These are phyloP conservation scores for Catunica adiposa DNA, from an alignment of 2,329 filamentous ascomycete species.

Conservation along the genomic window DNA sequence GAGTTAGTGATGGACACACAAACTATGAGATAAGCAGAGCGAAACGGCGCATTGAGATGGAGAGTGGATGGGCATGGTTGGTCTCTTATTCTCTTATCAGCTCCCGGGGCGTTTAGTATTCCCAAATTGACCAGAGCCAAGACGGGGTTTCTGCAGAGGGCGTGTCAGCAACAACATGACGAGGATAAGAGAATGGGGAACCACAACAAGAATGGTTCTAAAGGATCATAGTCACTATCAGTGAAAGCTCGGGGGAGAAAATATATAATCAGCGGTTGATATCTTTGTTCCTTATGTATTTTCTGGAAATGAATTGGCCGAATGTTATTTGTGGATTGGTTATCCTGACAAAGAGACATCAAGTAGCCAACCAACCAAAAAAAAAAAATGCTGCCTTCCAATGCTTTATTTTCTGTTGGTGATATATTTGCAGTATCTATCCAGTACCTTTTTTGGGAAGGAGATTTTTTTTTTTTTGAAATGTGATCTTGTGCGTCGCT, in stretches of 20 bases:
- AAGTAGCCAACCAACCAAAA: too few relatives aligned
- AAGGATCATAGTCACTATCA: not conserved
- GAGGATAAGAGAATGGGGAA: not conserved
- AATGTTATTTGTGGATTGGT: too few relatives aligned
- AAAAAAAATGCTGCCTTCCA: too few relatives aligned
- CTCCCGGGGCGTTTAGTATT: not conserved
- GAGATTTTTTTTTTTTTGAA: not conserved
- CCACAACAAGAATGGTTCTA: not conserved
- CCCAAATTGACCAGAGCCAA: conserved; percentile 4
- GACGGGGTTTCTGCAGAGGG: conserved; percentile 4
- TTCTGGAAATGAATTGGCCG: not conserved
- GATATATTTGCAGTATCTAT: too few relatives aligned
- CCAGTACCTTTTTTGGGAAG: too few relatives aligned
- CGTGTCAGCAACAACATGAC: conserved; percentile 3
- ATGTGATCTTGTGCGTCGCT: not conserved
- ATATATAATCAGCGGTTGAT: not conserved
- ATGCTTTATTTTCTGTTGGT: too few relatives aligned
- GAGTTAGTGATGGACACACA: conserved; percentile 7
- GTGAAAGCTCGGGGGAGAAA: not conserved
- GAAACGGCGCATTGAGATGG: not conserved
- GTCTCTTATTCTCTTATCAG: conserved; percentile 11
- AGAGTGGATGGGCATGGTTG: conserved; percentile 1
- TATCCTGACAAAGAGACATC: too few relatives aligned
- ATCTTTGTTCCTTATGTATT: not conserved
- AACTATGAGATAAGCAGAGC: conserved; percentile 12